phyloP scores from a whole-genome alignment of 176 grass and related monocot species.

The Triticum timopheevii region DNA sequence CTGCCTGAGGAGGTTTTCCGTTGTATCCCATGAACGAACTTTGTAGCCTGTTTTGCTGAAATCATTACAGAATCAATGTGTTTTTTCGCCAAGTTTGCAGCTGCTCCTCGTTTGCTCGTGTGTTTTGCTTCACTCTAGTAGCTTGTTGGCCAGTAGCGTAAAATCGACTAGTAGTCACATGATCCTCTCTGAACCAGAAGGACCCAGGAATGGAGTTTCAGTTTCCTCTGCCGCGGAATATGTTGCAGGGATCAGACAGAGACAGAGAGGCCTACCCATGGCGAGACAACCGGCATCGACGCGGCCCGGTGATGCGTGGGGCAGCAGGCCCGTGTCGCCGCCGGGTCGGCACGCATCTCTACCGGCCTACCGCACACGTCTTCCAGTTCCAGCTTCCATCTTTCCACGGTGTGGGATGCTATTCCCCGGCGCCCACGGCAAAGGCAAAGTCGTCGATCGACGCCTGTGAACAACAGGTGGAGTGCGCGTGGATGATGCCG shows the following conservation, averaged over 20 bases:
- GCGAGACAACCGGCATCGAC: too few species aligned
- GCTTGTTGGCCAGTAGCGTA: neutral
- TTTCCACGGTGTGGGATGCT: too few species aligned
- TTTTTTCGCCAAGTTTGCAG: neutral
- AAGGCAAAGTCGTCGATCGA: too few species aligned
- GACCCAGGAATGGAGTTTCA: neutral
- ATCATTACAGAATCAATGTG: constrained; percentile 30
- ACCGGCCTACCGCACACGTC: too few species aligned
- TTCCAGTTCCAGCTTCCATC: too few species aligned
- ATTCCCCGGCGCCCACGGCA: too few species aligned
- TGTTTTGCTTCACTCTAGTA: neutral
- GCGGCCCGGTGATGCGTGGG: neutral
- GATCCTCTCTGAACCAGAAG: neutral
- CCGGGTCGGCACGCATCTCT: too few species aligned
- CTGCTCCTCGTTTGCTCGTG: neutral
- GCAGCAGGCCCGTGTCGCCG: too few species aligned
- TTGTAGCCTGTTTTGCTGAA: constrained; percentile 46
- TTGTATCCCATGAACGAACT: constrained; percentile 35
- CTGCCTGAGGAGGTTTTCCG: constrained; percentile 28
- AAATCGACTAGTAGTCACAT: neutral
- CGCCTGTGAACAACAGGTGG: too few species aligned
- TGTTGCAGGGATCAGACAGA: neutral
- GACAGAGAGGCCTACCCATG: neutral
- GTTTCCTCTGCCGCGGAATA: neutral
- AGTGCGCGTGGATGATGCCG: too few species aligned